Evolutionary conservation across 2,329 filamentous ascomycete genomes (phyloP).

Genomic region (Aspergillus sp.): DNA sequence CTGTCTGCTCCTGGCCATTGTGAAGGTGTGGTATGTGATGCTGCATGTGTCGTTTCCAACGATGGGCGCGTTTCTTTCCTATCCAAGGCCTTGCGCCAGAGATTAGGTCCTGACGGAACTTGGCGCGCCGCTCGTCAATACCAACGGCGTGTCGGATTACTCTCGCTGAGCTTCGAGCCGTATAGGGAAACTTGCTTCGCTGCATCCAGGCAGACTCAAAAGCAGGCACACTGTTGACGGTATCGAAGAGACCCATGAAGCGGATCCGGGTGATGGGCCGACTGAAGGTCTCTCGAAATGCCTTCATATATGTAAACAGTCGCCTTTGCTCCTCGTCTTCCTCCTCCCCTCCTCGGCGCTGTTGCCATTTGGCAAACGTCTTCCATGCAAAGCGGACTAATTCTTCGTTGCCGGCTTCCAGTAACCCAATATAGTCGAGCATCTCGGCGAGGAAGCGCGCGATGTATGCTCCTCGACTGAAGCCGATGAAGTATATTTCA

Average conservation of each 20-base stretch:
- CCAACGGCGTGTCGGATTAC: conserved; percentile 57
- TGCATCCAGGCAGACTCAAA: conserved; percentile 74
- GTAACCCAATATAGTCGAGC: conserved; percentile 76
- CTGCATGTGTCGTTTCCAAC: conserved; percentile 21
- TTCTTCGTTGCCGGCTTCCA: conserved; percentile 80
- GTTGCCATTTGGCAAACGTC: conserved; percentile 43
- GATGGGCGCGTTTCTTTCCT: conserved; percentile 16
- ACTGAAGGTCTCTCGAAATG: conserved; percentile 76
- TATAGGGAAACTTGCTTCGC: conserved; percentile 68
- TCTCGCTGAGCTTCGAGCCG: conserved; percentile 52
- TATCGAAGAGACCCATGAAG: conserved; percentile 77
- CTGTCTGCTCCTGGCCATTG: conserved; percentile 10
- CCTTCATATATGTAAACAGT: conserved; percentile 72
- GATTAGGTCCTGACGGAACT: conserved; percentile 58
- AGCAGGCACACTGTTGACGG: conserved; percentile 73
- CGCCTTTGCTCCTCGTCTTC: conserved; percentile 32
- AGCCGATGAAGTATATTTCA: conserved; percentile 70
- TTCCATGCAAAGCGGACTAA: conserved; percentile 82
- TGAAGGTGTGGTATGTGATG: conserved; percentile 20
- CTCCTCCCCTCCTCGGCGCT: conserved; percentile 26
- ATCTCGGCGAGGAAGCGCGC: conserved; percentile 77
- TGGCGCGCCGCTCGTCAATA: conserved; percentile 58
- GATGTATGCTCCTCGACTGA: conserved; percentile 70
- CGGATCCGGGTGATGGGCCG: conserved; percentile 69
- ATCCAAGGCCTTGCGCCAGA: conserved; percentile 40